These are phyloP conservation scores for Verticillium tricorpus DNA, from an alignment of 2,329 filamentous ascomycete genomes.

Conservation along the genomic window DNA sequence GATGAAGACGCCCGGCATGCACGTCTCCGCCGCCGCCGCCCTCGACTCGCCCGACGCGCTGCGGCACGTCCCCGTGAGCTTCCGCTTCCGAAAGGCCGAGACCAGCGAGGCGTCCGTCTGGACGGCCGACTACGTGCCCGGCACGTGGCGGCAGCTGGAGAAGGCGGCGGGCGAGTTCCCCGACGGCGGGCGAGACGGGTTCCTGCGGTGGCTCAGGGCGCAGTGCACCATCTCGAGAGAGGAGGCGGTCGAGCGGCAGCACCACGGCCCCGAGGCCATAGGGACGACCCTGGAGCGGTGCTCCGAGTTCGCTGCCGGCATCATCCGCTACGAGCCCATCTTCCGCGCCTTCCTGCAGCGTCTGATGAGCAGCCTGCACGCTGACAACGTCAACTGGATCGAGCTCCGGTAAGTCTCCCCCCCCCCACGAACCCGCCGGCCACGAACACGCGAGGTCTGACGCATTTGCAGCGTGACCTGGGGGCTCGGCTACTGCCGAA, in stretches of 20 bases:
- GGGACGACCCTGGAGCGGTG: conserved; percentile 70
- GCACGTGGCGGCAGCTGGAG: conserved; percentile 46
- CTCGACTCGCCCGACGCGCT: conserved; percentile 47
- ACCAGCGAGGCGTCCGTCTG: conserved; percentile 45
- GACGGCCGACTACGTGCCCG: conserved; percentile 53
- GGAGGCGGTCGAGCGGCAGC: conserved; percentile 63
- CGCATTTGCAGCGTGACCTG: conserved; percentile 52
- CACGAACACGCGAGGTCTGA: not conserved
- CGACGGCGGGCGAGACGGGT: conserved; percentile 58
- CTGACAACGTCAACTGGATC: conserved; percentile 72
- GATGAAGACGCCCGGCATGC: conserved; percentile 63
- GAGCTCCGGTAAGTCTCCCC: conserved; percentile 50
- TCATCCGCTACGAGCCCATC: conserved; percentile 79
- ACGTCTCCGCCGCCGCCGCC: conserved; percentile 50
- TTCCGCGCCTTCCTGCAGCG: conserved; percentile 66
- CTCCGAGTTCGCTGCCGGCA: conserved; percentile 62
- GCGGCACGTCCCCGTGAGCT: conserved; percentile 48
- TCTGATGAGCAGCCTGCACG: conserved; percentile 60
- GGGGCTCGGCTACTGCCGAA: conserved; percentile 56
- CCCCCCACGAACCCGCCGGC: not conserved
- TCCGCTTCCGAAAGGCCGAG: conserved; percentile 45
- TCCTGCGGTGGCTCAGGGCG: conserved; percentile 65
- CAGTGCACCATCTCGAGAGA: conserved; percentile 63
- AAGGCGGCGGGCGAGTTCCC: conserved; percentile 66
- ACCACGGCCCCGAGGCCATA: conserved; percentile 72